These are phyloP conservation scores for Marvania coccoides DNA, from an alignment of 139 green algal species.

Conservation along the genomic window DNA sequence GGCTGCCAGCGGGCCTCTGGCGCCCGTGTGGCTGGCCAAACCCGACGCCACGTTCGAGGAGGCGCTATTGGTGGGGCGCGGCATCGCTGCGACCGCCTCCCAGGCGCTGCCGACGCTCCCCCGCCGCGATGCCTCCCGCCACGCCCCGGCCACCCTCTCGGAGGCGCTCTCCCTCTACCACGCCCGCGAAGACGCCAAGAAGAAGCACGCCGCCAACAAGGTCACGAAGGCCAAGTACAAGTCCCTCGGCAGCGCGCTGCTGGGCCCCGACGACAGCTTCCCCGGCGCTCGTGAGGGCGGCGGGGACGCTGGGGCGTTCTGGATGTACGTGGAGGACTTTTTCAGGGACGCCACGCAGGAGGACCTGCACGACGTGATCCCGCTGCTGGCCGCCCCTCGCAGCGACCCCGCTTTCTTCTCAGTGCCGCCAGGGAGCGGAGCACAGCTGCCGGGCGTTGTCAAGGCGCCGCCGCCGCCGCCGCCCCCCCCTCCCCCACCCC, in stretches of 20 bases:
- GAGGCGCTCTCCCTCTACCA: conserved; percentile 40
- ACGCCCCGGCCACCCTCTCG: conserved; percentile 33
- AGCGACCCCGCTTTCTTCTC: conserved; percentile 42
- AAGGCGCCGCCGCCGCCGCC: background rate
- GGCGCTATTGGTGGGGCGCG: conserved; percentile 4
- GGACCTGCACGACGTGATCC: conserved; percentile 50
- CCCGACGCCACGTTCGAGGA: conserved; percentile 14
- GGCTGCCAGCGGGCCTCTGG: background rate
- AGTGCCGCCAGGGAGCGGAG: background rate
- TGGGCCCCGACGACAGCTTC: conserved; percentile 13
- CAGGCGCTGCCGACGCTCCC: background rate
- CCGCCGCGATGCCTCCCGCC: background rate
- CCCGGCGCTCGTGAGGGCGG: conserved; percentile 40
- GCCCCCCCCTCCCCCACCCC: background rate
- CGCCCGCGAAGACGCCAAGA: conserved; percentile 34
- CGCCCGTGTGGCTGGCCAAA: background rate
- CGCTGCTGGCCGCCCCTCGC: conserved; percentile 12
- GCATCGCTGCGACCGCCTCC: background rate
- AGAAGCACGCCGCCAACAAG: conserved; percentile 18
- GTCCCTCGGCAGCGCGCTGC: conserved; percentile 2
- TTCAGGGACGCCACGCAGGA: conserved; percentile 66
- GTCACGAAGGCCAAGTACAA: conserved; percentile 29
- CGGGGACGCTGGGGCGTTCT: conserved; percentile 48
- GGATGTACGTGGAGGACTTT: conserved; percentile 70
- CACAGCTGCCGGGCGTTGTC: background rate